Base-by-base conservation (phyloP, 192 early-diverging fungal species). In the Gigaspora rosea region DNA sequence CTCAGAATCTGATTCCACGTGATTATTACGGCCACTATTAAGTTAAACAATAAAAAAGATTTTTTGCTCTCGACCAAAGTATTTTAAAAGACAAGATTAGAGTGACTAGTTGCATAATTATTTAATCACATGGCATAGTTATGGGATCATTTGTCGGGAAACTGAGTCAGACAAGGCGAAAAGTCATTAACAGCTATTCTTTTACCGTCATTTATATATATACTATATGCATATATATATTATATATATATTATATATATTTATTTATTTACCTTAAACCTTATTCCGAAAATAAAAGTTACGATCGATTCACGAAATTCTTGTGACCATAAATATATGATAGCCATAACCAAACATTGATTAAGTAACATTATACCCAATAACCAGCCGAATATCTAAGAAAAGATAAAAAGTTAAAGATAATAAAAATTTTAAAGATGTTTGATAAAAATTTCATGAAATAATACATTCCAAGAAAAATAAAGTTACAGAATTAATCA, bases 261-360 rank as follows among this genome's bases (percentile, higher is more conserved):
- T 0, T 27, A 27, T 35, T 20, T 0, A 54, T 49, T 69, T 74
- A 88, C 89, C 84, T 89, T 86, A 75, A 95, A 93, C 61, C 78
- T 82, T 50, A 94, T 71, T 8, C 93, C 94, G 79, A 94, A 90
- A 75, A 93, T 83, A 79, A 95, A 94, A 8, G 78, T 84, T 6
- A 95, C 91, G 7, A 72, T 81, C 69, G 73, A 67, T 27, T 88
- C 84, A 27, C 85, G 79, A 67, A 88, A 83, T 77, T 89, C 80
- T 82, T 88, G 81, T n/a, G 91, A 83, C 94, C 94, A 95, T 56
- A 94, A 80, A 57, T 93, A 94, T n/a, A 89, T 75, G 41, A 94
- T 72, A 6, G 90, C 78, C 80, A 94, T 77, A 63, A 89, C 59
- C 18, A 95, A 78, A 7, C 32, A 18, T 66, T 66, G 64, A 20